These are phyloP conservation scores for Clarireedia monteithiana DNA, from an alignment of 2,329 filamentous ascomycete genomes.

Conservation along the genomic window DNA sequence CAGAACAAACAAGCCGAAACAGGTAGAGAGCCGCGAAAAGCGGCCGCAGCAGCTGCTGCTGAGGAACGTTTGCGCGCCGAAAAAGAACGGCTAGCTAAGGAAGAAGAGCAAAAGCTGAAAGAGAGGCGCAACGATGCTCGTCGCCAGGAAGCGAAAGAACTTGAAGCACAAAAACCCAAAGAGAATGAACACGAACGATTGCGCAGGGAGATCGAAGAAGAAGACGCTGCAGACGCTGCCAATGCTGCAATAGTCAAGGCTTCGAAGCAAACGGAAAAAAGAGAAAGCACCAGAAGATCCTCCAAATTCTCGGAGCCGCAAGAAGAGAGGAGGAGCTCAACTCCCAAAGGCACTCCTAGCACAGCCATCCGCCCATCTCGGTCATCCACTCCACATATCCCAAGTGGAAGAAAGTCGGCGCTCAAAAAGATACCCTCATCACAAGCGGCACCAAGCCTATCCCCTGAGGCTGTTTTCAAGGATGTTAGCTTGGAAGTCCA, in stretches of 20 bases:
- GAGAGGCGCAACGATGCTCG: constrained; percentile 11
- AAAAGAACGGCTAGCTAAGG: constrained; percentile 13
- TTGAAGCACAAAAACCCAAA: constrained; percentile 7
- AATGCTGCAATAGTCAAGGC: constrained; percentile 1
- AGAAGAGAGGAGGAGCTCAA: constrained; percentile 2
- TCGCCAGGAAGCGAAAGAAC: constrained; percentile 13
- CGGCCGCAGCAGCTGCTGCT: constrained; percentile 19
- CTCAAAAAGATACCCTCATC: constrained; percentile 17
- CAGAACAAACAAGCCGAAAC: constrained; percentile 13
- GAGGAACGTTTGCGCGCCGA: constrained; percentile 15
- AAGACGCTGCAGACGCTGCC: constrained; percentile 3
- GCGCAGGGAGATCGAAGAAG: constrained; percentile 8
- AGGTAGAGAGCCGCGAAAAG: constrained; percentile 13
- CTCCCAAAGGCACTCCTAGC: constrained; percentile 6
- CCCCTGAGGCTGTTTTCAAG: constrained; percentile 12
- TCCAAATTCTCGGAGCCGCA: constrained; percentile 2
- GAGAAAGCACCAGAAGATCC: not conserved
- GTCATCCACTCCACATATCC: constrained; percentile 23
- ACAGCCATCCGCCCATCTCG: constrained; percentile 14
- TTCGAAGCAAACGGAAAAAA: not conserved
- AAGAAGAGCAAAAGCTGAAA: constrained; percentile 12
- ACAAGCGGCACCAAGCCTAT: constrained; percentile 17
- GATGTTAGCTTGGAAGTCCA: constrained; percentile 19
- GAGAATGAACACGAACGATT: constrained; percentile 11
- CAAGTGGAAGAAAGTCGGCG: constrained; percentile 20